Conservation (phyloP, 192 early-diverging fungal species). For the Paraglomus occultum region DNA sequence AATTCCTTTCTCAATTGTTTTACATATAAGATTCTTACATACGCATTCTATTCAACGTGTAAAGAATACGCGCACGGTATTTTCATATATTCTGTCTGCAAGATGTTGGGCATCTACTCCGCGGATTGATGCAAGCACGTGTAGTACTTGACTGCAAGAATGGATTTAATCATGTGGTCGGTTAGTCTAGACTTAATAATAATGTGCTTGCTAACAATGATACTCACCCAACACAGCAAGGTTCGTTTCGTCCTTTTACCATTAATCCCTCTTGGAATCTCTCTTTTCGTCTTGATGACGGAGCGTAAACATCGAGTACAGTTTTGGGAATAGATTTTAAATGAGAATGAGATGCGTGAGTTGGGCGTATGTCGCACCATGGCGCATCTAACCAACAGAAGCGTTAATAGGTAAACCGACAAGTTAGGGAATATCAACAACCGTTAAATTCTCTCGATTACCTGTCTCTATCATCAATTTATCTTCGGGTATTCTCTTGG, state of each 20-base stretch:
- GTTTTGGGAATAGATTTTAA: constrained; percentile 37
- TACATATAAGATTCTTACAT: too few species aligned
- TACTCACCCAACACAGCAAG: constrained; percentile 65
- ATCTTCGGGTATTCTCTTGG: constrained; percentile 71
- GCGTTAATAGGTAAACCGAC: background rate
- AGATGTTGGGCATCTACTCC: constrained; percentile 50
- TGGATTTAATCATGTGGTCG: background rate
- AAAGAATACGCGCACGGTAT: constrained; percentile 71
- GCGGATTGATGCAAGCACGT: constrained; percentile 64
- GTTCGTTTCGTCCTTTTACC: constrained; percentile 87
- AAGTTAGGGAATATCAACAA: background rate
- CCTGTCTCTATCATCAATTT: constrained; percentile 89
- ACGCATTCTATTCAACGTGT: background rate
- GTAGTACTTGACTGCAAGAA: constrained; percentile 58
- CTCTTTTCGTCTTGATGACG: constrained; percentile 73
- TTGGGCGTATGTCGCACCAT: constrained; percentile 87
- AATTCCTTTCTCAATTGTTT: too few species aligned
- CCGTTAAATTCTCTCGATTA: constrained; percentile 16
- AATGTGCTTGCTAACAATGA: background rate
- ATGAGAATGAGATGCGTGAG: constrained; percentile 75
- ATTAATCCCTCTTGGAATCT: constrained; percentile 58
- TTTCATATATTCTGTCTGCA: constrained; percentile 60
- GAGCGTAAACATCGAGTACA: constrained; percentile 38
- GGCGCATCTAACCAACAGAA: constrained; percentile 63
- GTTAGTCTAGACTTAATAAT: background rate